phyloP scores from a whole-genome alignment of 192 early-diverging fungal species.

The Helicostylum pulchrum region DNA sequence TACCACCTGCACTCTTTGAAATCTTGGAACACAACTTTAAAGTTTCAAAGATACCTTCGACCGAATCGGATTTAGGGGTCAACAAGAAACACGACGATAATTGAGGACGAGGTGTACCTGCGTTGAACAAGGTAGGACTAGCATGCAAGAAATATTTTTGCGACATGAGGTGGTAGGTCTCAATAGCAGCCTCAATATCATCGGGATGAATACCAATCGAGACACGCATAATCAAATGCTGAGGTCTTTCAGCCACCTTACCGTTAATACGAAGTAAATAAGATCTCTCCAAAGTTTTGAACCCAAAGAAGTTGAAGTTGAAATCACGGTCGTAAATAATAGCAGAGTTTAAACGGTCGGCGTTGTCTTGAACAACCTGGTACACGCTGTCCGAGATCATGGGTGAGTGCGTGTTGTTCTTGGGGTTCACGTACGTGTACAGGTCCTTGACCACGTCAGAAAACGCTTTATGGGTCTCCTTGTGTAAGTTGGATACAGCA shows the following conservation, averaged over 20 bases:
- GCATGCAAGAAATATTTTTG: conserved; percentile 95
- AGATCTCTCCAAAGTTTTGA: conserved; percentile 96
- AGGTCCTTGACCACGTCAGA: conserved; percentile 83
- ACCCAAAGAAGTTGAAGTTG: conserved; percentile 98
- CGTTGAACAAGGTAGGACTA: conserved; percentile 96
- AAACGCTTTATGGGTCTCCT: conserved; percentile 83
- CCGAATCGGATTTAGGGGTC: conserved; percentile 96
- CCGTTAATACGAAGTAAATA: conserved; percentile 89
- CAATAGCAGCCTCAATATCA: conserved; percentile 89
- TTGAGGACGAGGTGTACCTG: conserved; percentile 94
- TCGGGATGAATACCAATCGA: conserved; percentile 93
- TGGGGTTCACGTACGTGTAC: conserved; percentile 86
- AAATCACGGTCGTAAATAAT: conserved; percentile 98
- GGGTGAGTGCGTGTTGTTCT: conserved; percentile 77
- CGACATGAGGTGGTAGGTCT: conserved; percentile 93
- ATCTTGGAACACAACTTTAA: conserved; percentile 96
- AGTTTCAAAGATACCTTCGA: conserved; percentile 98
- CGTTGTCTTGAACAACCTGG: conserved; percentile 63
- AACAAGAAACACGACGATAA: conserved; percentile 93
- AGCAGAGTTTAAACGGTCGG: conserved; percentile 84
- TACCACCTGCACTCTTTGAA: conserved; percentile 96
- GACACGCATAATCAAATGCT: conserved; percentile 98
- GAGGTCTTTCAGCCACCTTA: conserved; percentile 89
- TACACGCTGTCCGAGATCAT: conserved; percentile 88
- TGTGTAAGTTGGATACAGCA: conserved; percentile 93